Percentiles rank a stretch among this genome's conserved stretches.
phyloP scores from a whole-genome alignment of 257 asterid genomes.

The Solanum habrochaites region DNA sequence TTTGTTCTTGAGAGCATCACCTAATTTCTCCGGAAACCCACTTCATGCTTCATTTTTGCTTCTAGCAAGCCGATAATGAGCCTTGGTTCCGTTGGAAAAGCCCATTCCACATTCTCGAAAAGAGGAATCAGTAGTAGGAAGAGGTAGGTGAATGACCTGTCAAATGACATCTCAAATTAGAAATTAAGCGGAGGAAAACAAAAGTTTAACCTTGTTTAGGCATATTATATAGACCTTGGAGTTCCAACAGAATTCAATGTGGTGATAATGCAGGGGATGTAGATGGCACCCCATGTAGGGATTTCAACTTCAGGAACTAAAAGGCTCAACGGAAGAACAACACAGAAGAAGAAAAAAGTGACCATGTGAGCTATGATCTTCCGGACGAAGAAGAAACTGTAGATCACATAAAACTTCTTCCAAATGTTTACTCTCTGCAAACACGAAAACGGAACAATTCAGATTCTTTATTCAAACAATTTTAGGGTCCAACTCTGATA shows the following conservation, averaged over 20 bases:
- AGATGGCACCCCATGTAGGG: conserved; percentile 60
- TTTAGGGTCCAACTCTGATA: background rate
- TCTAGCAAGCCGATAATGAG: conserved; percentile 49
- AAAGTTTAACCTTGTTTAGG: background rate
- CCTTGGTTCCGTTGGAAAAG: conserved; percentile 71
- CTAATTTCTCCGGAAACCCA: conserved; percentile 63
- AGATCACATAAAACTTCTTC: conserved; percentile 53
- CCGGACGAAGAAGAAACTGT: conserved; percentile 62
- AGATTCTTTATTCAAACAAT: background rate
- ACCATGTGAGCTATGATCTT: conserved; percentile 49
- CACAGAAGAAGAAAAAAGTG: conserved; percentile 57
- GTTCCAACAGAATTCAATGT: conserved; percentile 57
- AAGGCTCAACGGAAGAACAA: conserved; percentile 48
- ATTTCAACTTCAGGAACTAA: conserved; percentile 54
- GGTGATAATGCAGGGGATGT: conserved; percentile 44
- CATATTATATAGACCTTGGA: conserved; percentile 34
- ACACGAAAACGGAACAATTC: background rate
- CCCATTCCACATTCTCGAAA: conserved; percentile 66
- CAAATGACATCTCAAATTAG: background rate
- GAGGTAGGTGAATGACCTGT: conserved; percentile 47
- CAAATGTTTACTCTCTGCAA: conserved; percentile 40
- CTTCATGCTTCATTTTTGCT: conserved; percentile 55
- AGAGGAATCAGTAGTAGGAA: conserved; percentile 57
- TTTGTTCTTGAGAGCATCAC: conserved; percentile 39
- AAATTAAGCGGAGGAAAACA: background rate